Evolutionary conservation across 805 yeast species (phyloP), one percentile per base, ranked within the genome.

Genomic region (Candida verbasci): DNA sequence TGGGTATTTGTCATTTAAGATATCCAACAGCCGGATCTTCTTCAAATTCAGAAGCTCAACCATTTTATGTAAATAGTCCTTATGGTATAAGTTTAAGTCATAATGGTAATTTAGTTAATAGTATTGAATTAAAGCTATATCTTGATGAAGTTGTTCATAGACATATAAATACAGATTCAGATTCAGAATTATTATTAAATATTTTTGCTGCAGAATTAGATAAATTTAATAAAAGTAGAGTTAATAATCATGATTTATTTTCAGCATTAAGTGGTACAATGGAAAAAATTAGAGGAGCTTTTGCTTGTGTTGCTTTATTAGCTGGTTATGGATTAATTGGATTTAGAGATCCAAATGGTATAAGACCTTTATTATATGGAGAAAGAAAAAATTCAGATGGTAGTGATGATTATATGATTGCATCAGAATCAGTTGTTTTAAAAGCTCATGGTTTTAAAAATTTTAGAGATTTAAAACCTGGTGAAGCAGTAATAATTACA

Each of bases 21-120:
- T 93, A 93, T 57, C 98, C 98, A 37, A 93, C 98, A 17, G 97
- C 97, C 25, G 98, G 98, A 14, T 83, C 95, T 4, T 78, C 86
- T 48, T 91, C 97, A 31, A 91, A 88, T 43, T 81, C 95, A 40
- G 98, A 93, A 65, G 98, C 98, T 3, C 98, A 93, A 67, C 98
- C 98, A 4, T 93, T 93, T 56, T 93, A 93, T 55, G 98, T 93
- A 46, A 93, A 93, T 67, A 80, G 96, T 29, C 98, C 98, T 2
- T 93, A 88, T 54, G 98, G 98, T 40, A 82, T 93, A 43, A 76
- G 85, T 30, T 57, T 93, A 56, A 78, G 91, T 37, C 98, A 93
- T 62, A 91, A 93, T 59, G 98, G 98, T 54, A 93, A 93, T 61
- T 72, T 93, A 52, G 95, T 91, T 43, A 93, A 93, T 61, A 85